Base-by-base conservation (phyloP, 257 asterid species). In the Lavandula angustifolia region DNA sequence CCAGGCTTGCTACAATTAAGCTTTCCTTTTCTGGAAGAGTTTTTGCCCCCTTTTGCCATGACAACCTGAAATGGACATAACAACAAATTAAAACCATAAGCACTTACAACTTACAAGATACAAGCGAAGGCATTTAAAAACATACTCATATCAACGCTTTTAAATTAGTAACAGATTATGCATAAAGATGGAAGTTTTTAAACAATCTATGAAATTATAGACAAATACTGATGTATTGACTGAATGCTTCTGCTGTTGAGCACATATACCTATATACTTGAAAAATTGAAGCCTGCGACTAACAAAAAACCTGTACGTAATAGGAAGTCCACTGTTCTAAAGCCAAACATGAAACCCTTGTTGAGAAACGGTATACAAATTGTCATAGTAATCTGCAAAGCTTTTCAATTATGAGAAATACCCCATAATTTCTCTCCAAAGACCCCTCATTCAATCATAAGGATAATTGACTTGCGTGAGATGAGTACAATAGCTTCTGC, bases 11-110 rank as follows among this genome's bases (percentile, higher is more conserved):
- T 14, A 29, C 55, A 41, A 53, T 55, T 71, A 9, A 60, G 40
- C 29, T 62, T 71, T 57, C 72, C 60, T 76, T 71, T 76, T 42
- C 60, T 27, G 46, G 61, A 41, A 1, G 71, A 60, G 56, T 37
- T 66, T 31, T 71, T 60, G 16, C 74, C 77, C 50, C 56, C 27
- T 54, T 31, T 48, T 13, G 65, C 27, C 27, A 22, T 22, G 27
- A 49, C 46, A 62, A 50, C 11, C 70, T 55, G 65, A 48, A 67
- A 67, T 49, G 29, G 27, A 44, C 31, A 71, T 34, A 68, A 12
- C 55, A 11, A 38, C 11, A 3, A 22, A 43, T 43, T 8, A 47
- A 37, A 40, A 57, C 35, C 46, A 0, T 40, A 48, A 50, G 42
- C 56, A 9, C 41, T 46, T 22, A 9, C 44, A 54, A 9, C 41